phyloP scores from a whole-genome alignment of 768 basidiomycete species.

The Suillus weaverae region DNA sequence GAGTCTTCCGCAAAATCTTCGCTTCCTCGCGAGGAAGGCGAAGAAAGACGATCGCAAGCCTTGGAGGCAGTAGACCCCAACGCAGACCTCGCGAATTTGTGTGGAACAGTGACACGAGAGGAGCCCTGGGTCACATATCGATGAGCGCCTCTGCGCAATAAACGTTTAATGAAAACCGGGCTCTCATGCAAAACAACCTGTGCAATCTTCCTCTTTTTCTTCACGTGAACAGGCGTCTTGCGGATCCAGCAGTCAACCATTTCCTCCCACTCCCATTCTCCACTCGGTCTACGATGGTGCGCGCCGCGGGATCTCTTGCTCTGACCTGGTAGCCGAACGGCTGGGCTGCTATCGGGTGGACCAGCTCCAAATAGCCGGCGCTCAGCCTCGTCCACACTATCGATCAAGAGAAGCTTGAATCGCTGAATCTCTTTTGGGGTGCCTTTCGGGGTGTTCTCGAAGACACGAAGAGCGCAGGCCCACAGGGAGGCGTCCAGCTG shows the following conservation, averaged over 20 bases:
- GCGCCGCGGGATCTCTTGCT: slow-evolving; percentile 6
- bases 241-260: slow-evolving; percentile 46
- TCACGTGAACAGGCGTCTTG: slow-evolving; percentile 30
- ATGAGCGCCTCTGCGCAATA: slow-evolving; percentile 2
- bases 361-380: slow-evolving; percentile 41
- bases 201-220: slow-evolving; percentile 22
- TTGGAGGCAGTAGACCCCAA: slow-evolving; percentile 7
- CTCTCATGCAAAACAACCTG: slow-evolving; percentile 4
- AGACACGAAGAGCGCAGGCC: slow-evolving; percentile 47
- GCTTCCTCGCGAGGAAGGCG: slow-evolving; percentile 11
- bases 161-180: not conserved
- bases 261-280: slow-evolving; percentile 51
- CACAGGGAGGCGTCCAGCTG: slow-evolving; percentile 52
- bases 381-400: slow-evolving; percentile 53
- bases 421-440: slow-evolving; percentile 27
- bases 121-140: not conserved
- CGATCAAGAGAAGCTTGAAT: slow-evolving; percentile 44
- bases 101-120: not conserved
- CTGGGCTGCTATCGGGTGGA: slow-evolving; percentile 15
- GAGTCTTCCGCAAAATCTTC: slow-evolving; percentile 19
- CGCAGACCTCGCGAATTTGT: not conserved
- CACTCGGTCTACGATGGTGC: slow-evolving; percentile 20
- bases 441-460: slow-evolving; percentile 38
- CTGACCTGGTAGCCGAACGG: slow-evolving; percentile 13
- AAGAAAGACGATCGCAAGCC: slow-evolving; percentile 12